Evolutionary conservation across 805 yeast species (phyloP).

Genomic region (Wickerhamomyces mucosus): DNA sequence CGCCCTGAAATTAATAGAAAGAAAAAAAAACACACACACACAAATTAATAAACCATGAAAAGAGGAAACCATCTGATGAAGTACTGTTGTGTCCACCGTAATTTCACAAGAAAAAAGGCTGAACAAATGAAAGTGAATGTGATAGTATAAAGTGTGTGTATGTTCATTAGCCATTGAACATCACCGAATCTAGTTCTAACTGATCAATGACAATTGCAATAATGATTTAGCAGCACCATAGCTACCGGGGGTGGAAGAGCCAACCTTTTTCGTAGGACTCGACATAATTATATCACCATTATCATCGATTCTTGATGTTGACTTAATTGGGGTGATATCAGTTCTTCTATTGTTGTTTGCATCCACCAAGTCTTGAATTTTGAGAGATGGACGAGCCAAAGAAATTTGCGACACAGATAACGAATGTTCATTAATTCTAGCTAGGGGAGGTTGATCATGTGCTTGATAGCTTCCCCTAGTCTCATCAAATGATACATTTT

Average conservation of each 20-base stretch:
- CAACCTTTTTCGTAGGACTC: conserved; percentile 27
- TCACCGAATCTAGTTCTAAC: conserved; percentile 16
- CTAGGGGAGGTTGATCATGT: conserved; percentile 3
- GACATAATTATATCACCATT: conserved; percentile 20
- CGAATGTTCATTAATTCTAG: conserved; percentile 8
- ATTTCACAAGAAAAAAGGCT: no score
- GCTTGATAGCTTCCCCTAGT: neutral
- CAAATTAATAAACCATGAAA: neutral
- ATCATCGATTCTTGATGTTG: conserved; percentile 16
- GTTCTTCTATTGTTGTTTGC: conserved; percentile 2
- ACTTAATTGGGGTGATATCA: conserved; percentile 9
- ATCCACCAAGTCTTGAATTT: conserved; percentile 10
- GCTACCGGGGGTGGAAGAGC: conserved; percentile 34
- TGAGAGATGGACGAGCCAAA: conserved; percentile 6
- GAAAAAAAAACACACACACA: neutral
- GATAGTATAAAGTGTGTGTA: no score
- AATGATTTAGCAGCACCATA: conserved; percentile 39
- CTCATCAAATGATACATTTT: conserved; percentile 12
- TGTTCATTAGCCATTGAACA: no score
- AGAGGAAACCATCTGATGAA: no score
- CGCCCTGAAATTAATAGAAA: no score
- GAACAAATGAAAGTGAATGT: no score
- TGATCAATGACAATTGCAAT: conserved; percentile 29
- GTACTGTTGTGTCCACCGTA: no score
- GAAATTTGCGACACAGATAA: neutral